Percentiles rank a stretch among this genome's conserved stretches.
These are phyloP conservation scores for Phoenix roebelenii DNA, from an alignment of 176 grass and related monocot species.

Conservation along the genomic window DNA sequence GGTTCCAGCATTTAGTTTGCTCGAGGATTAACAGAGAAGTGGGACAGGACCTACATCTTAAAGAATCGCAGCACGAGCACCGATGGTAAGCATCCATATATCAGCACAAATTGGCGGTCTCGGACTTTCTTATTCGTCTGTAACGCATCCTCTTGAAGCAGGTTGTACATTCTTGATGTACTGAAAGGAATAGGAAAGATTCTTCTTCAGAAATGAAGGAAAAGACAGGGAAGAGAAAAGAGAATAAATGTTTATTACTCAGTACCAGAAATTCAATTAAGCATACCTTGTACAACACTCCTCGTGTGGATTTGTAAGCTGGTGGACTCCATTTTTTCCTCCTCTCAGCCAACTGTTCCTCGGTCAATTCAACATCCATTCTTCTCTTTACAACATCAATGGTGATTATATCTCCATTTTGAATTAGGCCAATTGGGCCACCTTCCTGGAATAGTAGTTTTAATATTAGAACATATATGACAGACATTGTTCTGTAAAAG, in stretches of 20 bases:
- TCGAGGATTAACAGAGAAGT: not conserved
- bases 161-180: constrained; percentile 88
- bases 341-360: constrained; percentile 55
- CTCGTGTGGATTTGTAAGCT: constrained; percentile 38
- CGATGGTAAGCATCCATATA: no score
- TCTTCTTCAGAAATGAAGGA: not conserved
- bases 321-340: constrained; percentile 54
- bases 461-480: no score
- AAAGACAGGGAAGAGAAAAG: not conserved
- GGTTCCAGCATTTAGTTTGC: no score
- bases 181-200: constrained; percentile 19
- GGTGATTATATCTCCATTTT: constrained; percentile 76
- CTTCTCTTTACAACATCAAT: constrained; percentile 64
- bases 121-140: constrained; percentile 48
- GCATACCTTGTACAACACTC: constrained; percentile 80
- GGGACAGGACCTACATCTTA: no score
- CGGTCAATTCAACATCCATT: constrained; percentile 62
- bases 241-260: no score
- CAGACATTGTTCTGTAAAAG: no score
- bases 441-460: constrained; percentile 44
- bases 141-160: constrained; percentile 75
- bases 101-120: no score
- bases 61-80: no score
- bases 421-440: constrained; percentile 77
- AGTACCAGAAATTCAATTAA: no score